Evolutionary conservation across 805 yeast species (phyloP).

Genomic region (Saccharomycopsis selenospora): DNA sequence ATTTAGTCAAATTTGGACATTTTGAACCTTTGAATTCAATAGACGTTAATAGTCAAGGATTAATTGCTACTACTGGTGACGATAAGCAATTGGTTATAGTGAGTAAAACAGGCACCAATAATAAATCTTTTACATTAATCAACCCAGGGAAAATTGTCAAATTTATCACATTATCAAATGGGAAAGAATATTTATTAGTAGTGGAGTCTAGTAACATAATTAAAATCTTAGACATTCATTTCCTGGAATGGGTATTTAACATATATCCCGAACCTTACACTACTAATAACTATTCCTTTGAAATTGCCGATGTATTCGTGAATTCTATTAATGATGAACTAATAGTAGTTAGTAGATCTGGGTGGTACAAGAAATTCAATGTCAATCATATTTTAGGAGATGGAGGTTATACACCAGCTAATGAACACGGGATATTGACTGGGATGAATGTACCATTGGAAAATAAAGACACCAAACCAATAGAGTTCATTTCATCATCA

Average conservation of each 20-base stretch:
- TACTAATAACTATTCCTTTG: not conserved
- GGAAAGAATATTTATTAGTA: not conserved
- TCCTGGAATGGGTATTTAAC: not conserved
- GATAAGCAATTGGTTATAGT: not conserved
- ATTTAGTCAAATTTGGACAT: not conserved
- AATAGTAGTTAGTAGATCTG: not conserved
- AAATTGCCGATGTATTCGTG: not conserved
- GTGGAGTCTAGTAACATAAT: not conserved
- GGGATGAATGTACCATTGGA: not conserved
- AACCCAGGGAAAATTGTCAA: not conserved
- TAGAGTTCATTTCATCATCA: not conserved
- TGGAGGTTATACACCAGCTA: not conserved
- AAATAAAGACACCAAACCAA: not conserved
- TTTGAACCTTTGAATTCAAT: not conserved
- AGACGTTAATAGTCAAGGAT: not conserved
- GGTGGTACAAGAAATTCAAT: slow-evolving; percentile 1
- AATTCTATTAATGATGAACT: not conserved
- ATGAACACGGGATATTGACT: not conserved
- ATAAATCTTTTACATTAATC: not conserved
- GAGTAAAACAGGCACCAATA: not conserved
- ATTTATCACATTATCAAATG: not conserved
- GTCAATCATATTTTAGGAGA: not conserved
- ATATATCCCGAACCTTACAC: not conserved
- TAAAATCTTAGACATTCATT: not conserved
- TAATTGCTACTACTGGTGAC: not conserved